Evolutionary conservation across 163 green algal genomes (phyloP).

Genomic region (Volvox carteri): DNA sequence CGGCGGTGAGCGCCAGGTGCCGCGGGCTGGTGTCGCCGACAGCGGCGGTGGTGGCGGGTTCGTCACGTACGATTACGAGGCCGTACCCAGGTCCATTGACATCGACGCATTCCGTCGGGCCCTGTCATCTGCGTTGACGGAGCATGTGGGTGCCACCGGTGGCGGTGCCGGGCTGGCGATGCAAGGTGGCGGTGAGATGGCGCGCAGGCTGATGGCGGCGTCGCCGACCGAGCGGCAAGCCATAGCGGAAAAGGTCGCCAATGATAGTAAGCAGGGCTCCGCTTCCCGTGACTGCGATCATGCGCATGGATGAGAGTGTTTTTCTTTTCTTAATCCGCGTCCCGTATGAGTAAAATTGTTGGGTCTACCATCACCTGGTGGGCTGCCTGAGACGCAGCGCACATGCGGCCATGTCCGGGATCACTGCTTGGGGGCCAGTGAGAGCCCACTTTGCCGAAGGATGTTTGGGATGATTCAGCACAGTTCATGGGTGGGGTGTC

Average conservation of each 20-base stretch:
- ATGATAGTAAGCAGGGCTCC: conserved; percentile 1
- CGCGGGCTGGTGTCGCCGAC: neutral
- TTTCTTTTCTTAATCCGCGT: too few relatives aligned
- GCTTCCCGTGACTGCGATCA: too few relatives aligned
- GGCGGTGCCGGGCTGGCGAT: neutral
- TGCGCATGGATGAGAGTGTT: too few relatives aligned
- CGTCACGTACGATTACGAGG: conserved; percentile 47
- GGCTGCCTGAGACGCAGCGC: too few relatives aligned
- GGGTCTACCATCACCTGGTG: too few relatives aligned
- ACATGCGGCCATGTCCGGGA: too few relatives aligned
- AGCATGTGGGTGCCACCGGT: conserved; percentile 11
- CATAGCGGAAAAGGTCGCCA: conserved; percentile 15
- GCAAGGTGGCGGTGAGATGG: neutral
- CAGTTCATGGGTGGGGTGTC: too few relatives aligned
- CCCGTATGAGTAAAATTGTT: too few relatives aligned
- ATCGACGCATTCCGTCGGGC: conserved; percentile 42
- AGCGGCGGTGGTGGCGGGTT: neutral
- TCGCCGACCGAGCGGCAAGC: conserved; percentile 10
- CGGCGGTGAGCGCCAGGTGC: conserved; percentile 1
- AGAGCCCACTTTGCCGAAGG: too few relatives aligned
- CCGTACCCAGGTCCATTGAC: conserved; percentile 27
- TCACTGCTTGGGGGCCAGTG: too few relatives aligned
- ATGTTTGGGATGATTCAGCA: too few relatives aligned
- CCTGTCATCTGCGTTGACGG: conserved; percentile 34
- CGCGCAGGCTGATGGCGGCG: conserved; percentile 1